These are phyloP conservation scores for Alternaria angustiovoidea DNA, from an alignment of 2,329 filamentous ascomycete species.

Conservation along the genomic window DNA sequence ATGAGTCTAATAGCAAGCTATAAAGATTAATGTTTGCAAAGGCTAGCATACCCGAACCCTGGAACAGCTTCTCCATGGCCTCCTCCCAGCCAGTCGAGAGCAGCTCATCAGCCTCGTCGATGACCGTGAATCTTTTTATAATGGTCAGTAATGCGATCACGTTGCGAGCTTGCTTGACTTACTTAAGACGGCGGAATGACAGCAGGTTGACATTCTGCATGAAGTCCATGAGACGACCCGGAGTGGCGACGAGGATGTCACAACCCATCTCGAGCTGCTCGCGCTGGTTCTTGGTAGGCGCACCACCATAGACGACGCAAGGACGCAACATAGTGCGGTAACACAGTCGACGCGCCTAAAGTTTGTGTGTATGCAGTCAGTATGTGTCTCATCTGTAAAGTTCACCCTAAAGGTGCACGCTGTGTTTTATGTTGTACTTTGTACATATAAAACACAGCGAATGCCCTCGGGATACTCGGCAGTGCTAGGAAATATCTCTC, in stretches of 20 bases:
- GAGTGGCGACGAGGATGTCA: slow-evolving; percentile 86
- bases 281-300: slow-evolving; percentile 73
- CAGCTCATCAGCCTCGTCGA: slow-evolving; percentile 97
- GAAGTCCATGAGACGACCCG: slow-evolving; percentile 85
- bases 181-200: slow-evolving; percentile 78
- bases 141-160: neutral
- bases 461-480: neutral
- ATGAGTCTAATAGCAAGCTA: neutral
- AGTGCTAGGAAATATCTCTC: slow-evolving; percentile 67
- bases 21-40: neutral
- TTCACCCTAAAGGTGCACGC: neutral
- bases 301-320: slow-evolving; percentile 87
- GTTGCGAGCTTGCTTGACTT: slow-evolving; percentile 49
- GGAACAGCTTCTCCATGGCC: slow-evolving; percentile 77
- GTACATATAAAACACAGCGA: neutral
- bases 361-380: neutral
- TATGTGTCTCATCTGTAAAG: neutral
- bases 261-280: slow-evolving; percentile 82
- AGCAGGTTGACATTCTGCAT: slow-evolving; percentile 75
- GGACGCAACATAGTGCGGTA: slow-evolving; percentile 96
- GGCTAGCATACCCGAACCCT: slow-evolving; percentile 73
- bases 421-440: neutral
- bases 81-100: slow-evolving; percentile 80
- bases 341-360: slow-evolving; percentile 62
- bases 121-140: slow-evolving; percentile 30